Evolutionary conservation across 441 rosid species (phyloP), one percentile per base, ranked within the genome.

Genomic region (Dalechampia spathulata): DNA sequence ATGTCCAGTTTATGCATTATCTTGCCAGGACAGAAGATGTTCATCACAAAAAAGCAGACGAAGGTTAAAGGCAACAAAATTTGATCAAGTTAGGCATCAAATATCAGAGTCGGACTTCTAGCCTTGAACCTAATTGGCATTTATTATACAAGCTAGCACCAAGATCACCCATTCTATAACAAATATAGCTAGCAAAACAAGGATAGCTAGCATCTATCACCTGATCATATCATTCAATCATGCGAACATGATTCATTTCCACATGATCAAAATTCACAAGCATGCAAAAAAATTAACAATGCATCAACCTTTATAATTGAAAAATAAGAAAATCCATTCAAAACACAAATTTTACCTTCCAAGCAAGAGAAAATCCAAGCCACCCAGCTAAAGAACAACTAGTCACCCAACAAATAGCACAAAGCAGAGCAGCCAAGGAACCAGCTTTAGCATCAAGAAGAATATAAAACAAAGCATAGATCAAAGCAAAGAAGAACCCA

Each of bases 371-470:
- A 64, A 72, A 78, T 19, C 80, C 85, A 11, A 83, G 82, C 51
- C 65, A 63, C 32, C 48, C 26, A 6, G 76, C 83, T 17, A 81
- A 23, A 56, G 64, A 59, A 70, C 78, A 62, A 57, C 75, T 65
- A 27, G 68, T 63, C 2, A 75, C 61, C 85, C 81, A 79, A 56
- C 80, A 79, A 49, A 66, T 14, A 62, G 62, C 48, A 54, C 77
- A 83, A 26, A 83, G 63, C 49, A 81, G 52, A 63, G 87, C 83
- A 21, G 82, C 90, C 58, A 83, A 71, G 72, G 74, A 67, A 14
- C 87, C 85, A 28, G 80, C 76, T 72, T 72, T 81, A 19, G 60
- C 46, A 49, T 83, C 87, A 64, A 77, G 49, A 62, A 71, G 64
- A 53, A 83, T 22, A 47, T 79, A 81, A 57, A 78, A 77, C 45